Conservation (phyloP, 108 stramenopile species). For the Asterionellopsis glacialis region DNA sequence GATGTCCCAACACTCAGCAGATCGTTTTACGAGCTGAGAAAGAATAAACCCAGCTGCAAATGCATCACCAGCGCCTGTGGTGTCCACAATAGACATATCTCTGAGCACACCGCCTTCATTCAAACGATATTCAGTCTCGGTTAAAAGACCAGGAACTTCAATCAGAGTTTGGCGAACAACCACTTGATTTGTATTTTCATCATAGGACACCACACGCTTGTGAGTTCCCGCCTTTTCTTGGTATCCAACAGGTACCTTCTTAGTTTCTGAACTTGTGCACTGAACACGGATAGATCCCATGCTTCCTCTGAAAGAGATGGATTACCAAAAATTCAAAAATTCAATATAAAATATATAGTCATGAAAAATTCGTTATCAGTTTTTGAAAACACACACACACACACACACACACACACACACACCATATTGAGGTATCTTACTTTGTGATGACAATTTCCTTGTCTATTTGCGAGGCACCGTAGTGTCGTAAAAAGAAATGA, state of each 20-base stretch:
- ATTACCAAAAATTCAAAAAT: not conserved
- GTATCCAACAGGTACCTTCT: constrained; percentile 4
- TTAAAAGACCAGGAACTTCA: too few species aligned
- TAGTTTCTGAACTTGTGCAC: not conserved
- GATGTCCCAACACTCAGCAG: not conserved
- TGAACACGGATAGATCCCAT: constrained; percentile 30
- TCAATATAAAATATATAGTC: not conserved
- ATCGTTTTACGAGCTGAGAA: not conserved
- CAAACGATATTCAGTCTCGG: too few species aligned
- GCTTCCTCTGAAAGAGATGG: constrained; percentile 9
- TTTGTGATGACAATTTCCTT: constrained; percentile 10
- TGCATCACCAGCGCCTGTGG: constrained; percentile 58
- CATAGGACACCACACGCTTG: constrained; percentile 1
- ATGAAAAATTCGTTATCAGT: not conserved
- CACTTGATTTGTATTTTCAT: not conserved
- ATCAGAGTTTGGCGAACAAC: too few species aligned
- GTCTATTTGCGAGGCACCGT: not conserved
- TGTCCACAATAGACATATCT: constrained; percentile 37
- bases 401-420: too few species aligned
- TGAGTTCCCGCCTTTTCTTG: not conserved
- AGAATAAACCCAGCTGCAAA: constrained; percentile 52
- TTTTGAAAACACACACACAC: not conserved
- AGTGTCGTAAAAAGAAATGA: constrained; percentile 1
- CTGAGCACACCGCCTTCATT: constrained; percentile 16
- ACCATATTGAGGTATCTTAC: not conserved